Conservation (phyloP, 2,329 filamentous ascomycete genomes). For the Trichoderma hamatum region DNA sequence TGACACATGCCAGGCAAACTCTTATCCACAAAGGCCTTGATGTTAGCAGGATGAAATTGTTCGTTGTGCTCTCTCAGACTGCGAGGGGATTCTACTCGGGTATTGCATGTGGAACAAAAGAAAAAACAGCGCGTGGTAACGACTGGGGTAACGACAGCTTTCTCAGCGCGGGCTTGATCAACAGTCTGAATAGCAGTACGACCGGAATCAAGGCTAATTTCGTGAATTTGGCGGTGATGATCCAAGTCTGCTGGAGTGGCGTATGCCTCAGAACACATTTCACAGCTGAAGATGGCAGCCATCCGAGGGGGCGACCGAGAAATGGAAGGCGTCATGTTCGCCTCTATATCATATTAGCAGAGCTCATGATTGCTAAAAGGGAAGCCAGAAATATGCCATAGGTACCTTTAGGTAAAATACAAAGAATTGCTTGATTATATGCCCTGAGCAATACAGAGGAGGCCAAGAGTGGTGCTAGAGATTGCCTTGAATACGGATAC, state of each 20-base stretch:
- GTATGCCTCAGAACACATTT: constrained; percentile 31
- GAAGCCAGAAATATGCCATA: background rate
- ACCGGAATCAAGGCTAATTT: background rate
- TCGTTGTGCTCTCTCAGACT: constrained; percentile 29
- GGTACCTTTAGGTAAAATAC: background rate
- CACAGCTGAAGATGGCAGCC: constrained; percentile 29
- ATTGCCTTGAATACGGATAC: background rate
- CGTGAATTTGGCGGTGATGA: constrained; percentile 37
- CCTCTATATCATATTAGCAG: background rate
- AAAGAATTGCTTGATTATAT: background rate
- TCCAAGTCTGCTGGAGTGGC: constrained; percentile 34
- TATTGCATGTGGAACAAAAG: background rate
- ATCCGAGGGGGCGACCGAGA: background rate
- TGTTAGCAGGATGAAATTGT: background rate
- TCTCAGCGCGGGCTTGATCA: constrained; percentile 29
- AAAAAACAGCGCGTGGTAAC: background rate
- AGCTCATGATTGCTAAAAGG: background rate
- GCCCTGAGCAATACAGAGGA: background rate
- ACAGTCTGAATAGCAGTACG: background rate
- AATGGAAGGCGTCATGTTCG: background rate
- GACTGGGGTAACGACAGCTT: background rate
- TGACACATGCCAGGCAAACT: constrained; percentile 29
- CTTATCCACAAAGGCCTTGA: constrained; percentile 10
- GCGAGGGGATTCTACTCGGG: background rate
- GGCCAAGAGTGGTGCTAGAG: background rate